Conservation (phyloP, 2,329 filamentous ascomycete genomes). For the Aquanectria penicillioides region DNA sequence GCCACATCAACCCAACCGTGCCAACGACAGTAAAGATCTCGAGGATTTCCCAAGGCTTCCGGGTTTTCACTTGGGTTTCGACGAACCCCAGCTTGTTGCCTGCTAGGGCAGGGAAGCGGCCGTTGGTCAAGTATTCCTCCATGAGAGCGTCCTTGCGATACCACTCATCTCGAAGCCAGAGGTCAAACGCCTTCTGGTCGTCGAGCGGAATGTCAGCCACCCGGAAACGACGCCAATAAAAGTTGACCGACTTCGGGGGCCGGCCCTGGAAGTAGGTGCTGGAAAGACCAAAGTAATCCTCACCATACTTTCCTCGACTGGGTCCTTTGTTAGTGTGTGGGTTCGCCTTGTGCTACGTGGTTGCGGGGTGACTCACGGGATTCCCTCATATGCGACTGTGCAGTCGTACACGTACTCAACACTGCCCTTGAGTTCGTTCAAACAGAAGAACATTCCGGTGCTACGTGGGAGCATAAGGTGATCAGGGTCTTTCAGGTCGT, state of each 20-base stretch:
- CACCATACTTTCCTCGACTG: slow-evolving; percentile 84
- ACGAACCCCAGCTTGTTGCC: slow-evolving; percentile 59
- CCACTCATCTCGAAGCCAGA: slow-evolving; percentile 89
- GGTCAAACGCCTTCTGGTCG: slow-evolving; percentile 77
- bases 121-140: slow-evolving; percentile 81
- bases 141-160: slow-evolving; percentile 90
- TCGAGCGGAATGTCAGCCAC: slow-evolving; percentile 84
- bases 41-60: slow-evolving; percentile 64
- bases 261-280: slow-evolving; percentile 91
- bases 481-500: slow-evolving; percentile 75
- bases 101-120: slow-evolving; percentile 79
- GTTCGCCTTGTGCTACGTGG: slow-evolving; percentile 11
- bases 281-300: slow-evolving; percentile 86
- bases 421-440: slow-evolving; percentile 77
- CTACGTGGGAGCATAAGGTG: slow-evolving; percentile 82
- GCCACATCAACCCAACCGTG: slow-evolving; percentile 54
- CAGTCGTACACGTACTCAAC: slow-evolving; percentile 92
- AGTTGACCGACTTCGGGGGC: slow-evolving; percentile 93
- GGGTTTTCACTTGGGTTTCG: slow-evolving; percentile 67
- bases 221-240: slow-evolving; percentile 91
- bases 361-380: slow-evolving; percentile 72
- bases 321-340: slow-evolving; percentile 22
- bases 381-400: slow-evolving; percentile 93
- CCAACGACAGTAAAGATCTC: slow-evolving; percentile 64
- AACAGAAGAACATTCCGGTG: slow-evolving; percentile 82